Evolutionary conservation across 371 early-diverging fungal species (phyloP), one percentile per base, ranked within the genome.

Genomic region (Thermomucor indicae-seudaticae): DNA sequence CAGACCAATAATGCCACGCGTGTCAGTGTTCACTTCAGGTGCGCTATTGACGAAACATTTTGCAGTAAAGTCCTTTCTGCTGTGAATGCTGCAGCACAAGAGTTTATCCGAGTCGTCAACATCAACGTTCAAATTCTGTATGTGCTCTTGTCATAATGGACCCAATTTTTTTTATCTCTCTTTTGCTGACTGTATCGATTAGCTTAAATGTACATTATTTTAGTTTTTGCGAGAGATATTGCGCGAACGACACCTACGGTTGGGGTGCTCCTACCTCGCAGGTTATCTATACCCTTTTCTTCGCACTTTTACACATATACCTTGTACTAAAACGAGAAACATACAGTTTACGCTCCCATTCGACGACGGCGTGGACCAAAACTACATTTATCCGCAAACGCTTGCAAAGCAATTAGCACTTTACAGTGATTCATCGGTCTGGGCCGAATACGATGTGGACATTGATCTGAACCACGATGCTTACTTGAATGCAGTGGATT

Each of bases 381-480:
- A 72, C 40, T 67, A 70, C 45, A 57, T 72, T 7, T 72, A 75
- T 48, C 76, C 76, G 0, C 76, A 75, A 43, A 66, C 76, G 6
- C 40, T 75, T 11, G 76, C 76, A 0, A 75, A 72, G 32, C 76
- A 75, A 41, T 32, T 75, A 27, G 68, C 70, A 17, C 72, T 70
- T 12, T 72, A 67, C 25, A 70, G 63, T 29, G 65, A 63, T 20
- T 63, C 65, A 0, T 63, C 67, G 1, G 66, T 62, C 7, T 72
- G 76, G 67, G 54, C 69, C 7, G 55, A 65, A 10, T 60, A 61
- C 31, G 76, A 75, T 53, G 58, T 75, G 25, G 62, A 60, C n/a
- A 62, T 71, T 28, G 70, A 67, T 24, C 62, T 75, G 34, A 75
- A 75, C 19, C 72, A 72, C 28, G 72, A 75, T 41, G 48, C 51